phyloP scores from a whole-genome alignment of 1,284 basidiomycete genomes.

The Lignosus rhinocerotis region DNA sequence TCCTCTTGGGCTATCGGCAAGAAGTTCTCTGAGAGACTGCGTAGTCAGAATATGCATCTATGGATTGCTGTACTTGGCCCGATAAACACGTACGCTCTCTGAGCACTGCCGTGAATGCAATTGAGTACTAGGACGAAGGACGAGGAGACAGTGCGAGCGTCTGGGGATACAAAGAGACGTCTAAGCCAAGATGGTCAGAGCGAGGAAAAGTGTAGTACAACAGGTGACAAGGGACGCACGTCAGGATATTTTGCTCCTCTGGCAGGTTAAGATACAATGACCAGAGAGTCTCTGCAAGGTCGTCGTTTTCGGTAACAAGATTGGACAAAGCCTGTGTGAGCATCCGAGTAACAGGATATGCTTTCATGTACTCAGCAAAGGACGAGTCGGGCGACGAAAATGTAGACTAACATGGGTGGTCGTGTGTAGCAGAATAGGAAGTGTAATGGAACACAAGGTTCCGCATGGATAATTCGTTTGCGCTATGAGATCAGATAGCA shows the following conservation, averaged over 20 bases:
- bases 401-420: conserved; percentile 48
- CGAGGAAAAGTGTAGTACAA: background rate
- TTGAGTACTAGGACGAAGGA: conserved; percentile 75
- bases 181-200: conserved; percentile 41
- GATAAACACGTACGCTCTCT: conserved; percentile 53
- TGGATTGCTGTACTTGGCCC: conserved; percentile 9
- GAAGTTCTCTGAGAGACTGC: conserved; percentile 41
- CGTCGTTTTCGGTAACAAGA: conserved; percentile 68
- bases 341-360: conserved; percentile 54
- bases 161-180: conserved; percentile 71
- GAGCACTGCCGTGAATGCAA: conserved; percentile 56
- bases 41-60: conserved; percentile 6
- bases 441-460: conserved; percentile 65
- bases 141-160: conserved; percentile 60
- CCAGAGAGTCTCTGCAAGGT: conserved; percentile 59
- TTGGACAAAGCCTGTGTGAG: conserved; percentile 74
- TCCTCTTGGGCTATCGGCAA: conserved; percentile 54
- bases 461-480: conserved; percentile 63
- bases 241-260: conserved; percentile 72
- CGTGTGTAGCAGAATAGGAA: conserved; percentile 62
- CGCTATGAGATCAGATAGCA: conserved; percentile 38
- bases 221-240: conserved; percentile 44
- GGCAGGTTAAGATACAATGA: conserved; percentile 61
- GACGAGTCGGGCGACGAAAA: conserved; percentile 2
- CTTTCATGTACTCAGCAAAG: conserved; percentile 37